phyloP scores from a whole-genome alignment of 2,329 filamentous ascomycete species.

The Fusarium temperatum region DNA sequence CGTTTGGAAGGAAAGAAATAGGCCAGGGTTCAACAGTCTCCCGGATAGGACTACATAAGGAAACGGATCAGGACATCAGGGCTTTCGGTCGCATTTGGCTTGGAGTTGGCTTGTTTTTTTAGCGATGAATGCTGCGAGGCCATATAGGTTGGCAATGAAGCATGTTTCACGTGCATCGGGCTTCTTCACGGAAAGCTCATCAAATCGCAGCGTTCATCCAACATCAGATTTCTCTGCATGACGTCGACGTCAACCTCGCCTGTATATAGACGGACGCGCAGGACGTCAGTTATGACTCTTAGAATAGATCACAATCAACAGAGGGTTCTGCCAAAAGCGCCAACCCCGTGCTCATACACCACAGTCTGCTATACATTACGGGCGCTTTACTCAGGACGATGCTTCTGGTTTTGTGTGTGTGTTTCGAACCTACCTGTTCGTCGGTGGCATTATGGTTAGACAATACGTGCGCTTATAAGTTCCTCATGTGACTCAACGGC shows the following conservation, averaged over 20 bases:
- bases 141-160: neutral
- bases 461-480: neutral
- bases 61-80: conserved; percentile 11
- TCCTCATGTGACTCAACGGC: neutral
- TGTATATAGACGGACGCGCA: conserved; percentile 40
- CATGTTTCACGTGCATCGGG: conserved; percentile 8
- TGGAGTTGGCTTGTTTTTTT: conserved; percentile 24
- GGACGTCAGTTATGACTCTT: conserved; percentile 37
- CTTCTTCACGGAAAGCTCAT: neutral
- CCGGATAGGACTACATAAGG: conserved; percentile 16
- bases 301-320: conserved; percentile 20
- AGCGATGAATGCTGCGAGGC: conserved; percentile 2
- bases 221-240: neutral
- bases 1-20: conserved; percentile 41
- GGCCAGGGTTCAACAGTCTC: conserved; percentile 18
- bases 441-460: neutral
- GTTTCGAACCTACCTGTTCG: neutral
- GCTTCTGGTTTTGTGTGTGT: neutral
- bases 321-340: conserved; percentile 13
- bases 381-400: neutral
- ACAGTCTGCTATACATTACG: neutral
- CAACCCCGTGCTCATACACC: neutral
- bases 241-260: neutral
- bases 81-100: conserved; percentile 29
- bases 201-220: neutral